These are phyloP conservation scores for Stipa capillata DNA, from an alignment of 176 grass and related monocot species.

Conservation along the genomic window DNA sequence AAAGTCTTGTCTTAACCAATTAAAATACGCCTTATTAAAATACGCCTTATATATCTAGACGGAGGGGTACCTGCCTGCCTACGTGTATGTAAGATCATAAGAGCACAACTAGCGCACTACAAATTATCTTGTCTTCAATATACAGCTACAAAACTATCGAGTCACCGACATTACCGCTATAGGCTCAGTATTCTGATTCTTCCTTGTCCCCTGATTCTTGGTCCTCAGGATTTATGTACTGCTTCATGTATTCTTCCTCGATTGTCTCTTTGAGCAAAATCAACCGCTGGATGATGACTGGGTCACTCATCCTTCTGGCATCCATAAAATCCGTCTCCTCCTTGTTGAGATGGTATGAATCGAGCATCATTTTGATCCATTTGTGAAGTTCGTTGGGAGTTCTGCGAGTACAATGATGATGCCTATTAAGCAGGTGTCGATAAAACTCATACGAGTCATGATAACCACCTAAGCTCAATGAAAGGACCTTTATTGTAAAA, in stretches of 20 bases:
- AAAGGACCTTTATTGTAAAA: not conserved
- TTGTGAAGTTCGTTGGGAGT: constrained; percentile 87
- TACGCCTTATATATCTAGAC: too few species aligned
- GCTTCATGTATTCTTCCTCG: constrained; percentile 73
- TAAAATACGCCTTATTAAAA: too few species aligned
- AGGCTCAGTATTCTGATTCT: constrained; percentile 12
- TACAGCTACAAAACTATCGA: not conserved
- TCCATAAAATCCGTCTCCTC: constrained; percentile 71
- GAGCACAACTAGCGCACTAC: not conserved
- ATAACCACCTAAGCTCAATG: not conserved
- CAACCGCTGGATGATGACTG: constrained; percentile 71
- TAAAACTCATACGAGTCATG: not conserved
- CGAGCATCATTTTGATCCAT: constrained; percentile 79
- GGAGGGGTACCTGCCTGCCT: not conserved
- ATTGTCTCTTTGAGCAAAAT: constrained; percentile 73
- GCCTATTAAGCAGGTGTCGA: not conserved
- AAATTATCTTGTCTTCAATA: not conserved
- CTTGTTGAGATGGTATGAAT: constrained; percentile 87
- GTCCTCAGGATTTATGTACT: constrained; percentile 37
- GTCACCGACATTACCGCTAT: not conserved
- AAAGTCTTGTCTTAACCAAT: too few species aligned
- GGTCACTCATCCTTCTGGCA: constrained; percentile 70
- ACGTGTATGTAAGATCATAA: not conserved
- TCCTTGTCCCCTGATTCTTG: constrained; percentile 17
- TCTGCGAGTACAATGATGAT: constrained; percentile 36